Evolutionary conservation across 2,329 filamentous ascomycete species (phyloP).

Genomic region (Sporothrix globosa): DNA sequence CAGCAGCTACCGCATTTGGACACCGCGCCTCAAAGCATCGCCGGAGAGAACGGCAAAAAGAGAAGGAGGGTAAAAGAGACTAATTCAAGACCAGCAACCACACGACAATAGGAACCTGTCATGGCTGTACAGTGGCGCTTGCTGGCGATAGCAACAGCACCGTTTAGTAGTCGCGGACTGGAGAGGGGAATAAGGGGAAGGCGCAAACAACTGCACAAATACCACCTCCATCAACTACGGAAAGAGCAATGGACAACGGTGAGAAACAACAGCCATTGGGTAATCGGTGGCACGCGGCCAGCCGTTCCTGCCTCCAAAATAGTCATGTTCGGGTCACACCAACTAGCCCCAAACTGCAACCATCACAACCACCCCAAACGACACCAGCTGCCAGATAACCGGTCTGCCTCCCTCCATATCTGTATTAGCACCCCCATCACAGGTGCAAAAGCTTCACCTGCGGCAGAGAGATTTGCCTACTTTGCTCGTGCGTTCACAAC

Average conservation of each 20-base stretch:
- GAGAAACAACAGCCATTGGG: not conserved
- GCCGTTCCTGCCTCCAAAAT: constrained; percentile 2
- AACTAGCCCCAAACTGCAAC: not conserved
- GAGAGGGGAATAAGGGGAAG: not conserved
- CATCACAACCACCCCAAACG: not conserved
- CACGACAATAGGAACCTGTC: not conserved
- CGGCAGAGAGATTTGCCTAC: not conserved
- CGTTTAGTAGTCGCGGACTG: constrained; percentile 24
- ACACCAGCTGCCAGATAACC: not conserved
- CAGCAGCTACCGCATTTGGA: constrained; percentile 20
- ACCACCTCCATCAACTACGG: not conserved
- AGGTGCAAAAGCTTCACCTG: not conserved
- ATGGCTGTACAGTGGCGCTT: constrained; percentile 6
- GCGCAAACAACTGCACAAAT: not conserved
- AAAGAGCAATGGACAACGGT: constrained; percentile 3
- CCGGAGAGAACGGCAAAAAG: constrained; percentile 8
- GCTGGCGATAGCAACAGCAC: not conserved
- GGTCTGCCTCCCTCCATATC: not conserved
- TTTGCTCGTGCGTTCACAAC: not conserved
- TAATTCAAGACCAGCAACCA: not conserved
- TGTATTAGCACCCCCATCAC: not conserved
- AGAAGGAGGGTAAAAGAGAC: constrained; percentile 15
- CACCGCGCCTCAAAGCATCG: constrained; percentile 15
- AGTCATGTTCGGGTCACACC: constrained; percentile 3
- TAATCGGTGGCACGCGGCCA: not conserved